Base-by-base conservation (phyloP, 345 rosid species). In the Noccaea bulbosa region DNA sequence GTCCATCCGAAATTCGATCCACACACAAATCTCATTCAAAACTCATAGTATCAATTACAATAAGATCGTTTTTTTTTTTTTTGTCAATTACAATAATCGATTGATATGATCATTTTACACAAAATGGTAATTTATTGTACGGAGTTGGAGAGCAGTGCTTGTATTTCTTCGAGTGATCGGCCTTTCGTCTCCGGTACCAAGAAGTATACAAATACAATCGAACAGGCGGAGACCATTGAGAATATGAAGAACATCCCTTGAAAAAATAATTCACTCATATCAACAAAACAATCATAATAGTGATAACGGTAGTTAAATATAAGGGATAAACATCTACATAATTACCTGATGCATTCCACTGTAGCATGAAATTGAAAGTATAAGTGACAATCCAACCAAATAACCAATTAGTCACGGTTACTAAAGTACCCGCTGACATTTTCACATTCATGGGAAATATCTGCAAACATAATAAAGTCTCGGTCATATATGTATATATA, bases 111-210 rank as follows among this genome's bases (percentile, higher is more conserved):
- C 65, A 54, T 56, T 56, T 27, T 5, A 46, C 27, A 7, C 53
- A 44, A 12, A 5, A 20, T 1, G 2, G 14, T 15, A 27, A 27
- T 5, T 56, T 59, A 78, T 37, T 55, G 67, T 2, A 72, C 44
- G 67, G 70, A 57, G 20, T 60, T 70, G 45, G 52, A 37, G 27
- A 84, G 56, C 17, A 85, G 69, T 15, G 82, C 67, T 73, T 86
- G 89, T 73, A 86, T 82, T 69, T 85, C 91, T 81, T 86, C 89
- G 62, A 86, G 72, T 11, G 95, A 81, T 49, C 81, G 62, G 4
- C 83, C 88, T 73, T 85, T 85, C 1, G 89, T 89, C 81, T 89
- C 92, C 0, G 87, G 88, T 11, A 86, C 85, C 63, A 83, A 16
- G 73, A 75, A 76, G 32, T 79, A 79, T 4, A 77, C 47, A 59